A percentile compares a stretch with the other conserved stretches of the same genome.
Conservation (phyloP, 306 rosid species). For the apple (Malus domestica) region ASM211411v1 NC_041795.1:26280501-26281000, state of each 20-base stretch:
- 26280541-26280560: conserved; percentile 41
- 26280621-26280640: conserved; percentile 35
- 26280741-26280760: no score
- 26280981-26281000: conserved; percentile 57
- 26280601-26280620: conserved; percentile 51
- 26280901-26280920: not conserved
- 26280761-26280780: no score
- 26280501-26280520: not conserved
- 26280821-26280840: no score
- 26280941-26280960: conserved; percentile 14
- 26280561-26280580: conserved; percentile 43
- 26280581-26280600: conserved; percentile 20
- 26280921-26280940: not conserved
- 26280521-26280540: conserved; percentile 28
- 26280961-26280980: conserved; percentile 35
- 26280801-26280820: no score
- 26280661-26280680: conserved; percentile 46
- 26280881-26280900: no score
- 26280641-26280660: conserved; percentile 34
- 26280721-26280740: conserved; percentile 31
- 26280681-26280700: conserved; percentile 53
- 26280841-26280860: no score
- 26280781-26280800: no score
- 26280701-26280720: conserved; percentile 38
- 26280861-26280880: no score